Base-by-base conservation (phyloP, 371 early-diverging fungal species). In the Batkoa obscura region DNA sequence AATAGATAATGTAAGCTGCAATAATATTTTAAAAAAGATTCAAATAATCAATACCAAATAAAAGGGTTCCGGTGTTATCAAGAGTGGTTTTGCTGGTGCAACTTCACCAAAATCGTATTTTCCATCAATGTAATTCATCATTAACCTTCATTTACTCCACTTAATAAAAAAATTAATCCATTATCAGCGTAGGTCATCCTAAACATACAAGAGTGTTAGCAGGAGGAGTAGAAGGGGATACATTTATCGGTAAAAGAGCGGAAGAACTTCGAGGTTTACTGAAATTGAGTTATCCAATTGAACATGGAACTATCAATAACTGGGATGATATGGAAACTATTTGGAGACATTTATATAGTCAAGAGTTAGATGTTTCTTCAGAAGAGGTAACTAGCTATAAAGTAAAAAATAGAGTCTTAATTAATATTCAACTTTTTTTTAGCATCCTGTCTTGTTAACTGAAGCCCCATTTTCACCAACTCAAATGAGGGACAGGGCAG, bases 251-350 rank as follows among this genome's bases (percentile, higher is more conserved):
- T 10, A 75, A 77, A 50, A 84, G 84, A 64, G 95, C 94, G 4
- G 90, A 92, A 68, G 94, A 93, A 60, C 70, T 89, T 46, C 81
- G 95, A 36, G 97, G 95, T 9, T 72, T 94, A 53, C 75, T 94
- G 55, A 80, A 81, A 58, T 79, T 96, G 60, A 81, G 78, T 61
- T 94, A 96, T 64, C 97, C 97, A 42, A 80, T 95, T 63, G 87
- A 92, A 70, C 93, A 94, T 65, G 97, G 97, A 56, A 80, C 95
- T 62, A 88, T 95, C 37, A 88, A 82, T 35, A 82, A 93, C 69
- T 96, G 97, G 88, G 88, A 85, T 60, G 97, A 93, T 63, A 94
- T 95, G 95, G 94, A 94, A 69, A 75, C 78, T 61, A 90, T 96
- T 58, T 96, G 97, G 97, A 81, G 88, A 62, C 81, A 92, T 64